phyloP scores from a whole-genome alignment of 768 basidiomycete genomes.

The Ramaria sp. region DNA sequence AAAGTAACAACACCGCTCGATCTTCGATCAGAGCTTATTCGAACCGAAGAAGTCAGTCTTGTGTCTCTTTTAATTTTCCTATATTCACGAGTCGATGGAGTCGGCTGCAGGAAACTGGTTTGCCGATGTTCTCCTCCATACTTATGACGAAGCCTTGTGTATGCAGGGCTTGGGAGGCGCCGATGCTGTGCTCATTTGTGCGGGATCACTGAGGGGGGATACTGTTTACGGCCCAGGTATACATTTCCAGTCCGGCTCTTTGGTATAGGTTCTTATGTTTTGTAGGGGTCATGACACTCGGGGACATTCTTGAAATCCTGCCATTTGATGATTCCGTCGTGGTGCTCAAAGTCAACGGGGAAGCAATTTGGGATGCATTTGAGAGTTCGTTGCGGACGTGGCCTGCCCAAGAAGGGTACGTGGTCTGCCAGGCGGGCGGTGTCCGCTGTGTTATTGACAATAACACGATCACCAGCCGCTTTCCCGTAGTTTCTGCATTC shows the following conservation, averaged over 20 bases:
- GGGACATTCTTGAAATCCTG: constrained; percentile 80
- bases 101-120: constrained; percentile 73
- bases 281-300: constrained; percentile 64
- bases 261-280: neutral
- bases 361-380: constrained; percentile 67
- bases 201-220: constrained; percentile 81
- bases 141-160: constrained; percentile 64
- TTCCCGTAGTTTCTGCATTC: constrained; percentile 80
- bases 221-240: constrained; percentile 73
- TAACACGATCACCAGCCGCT: constrained; percentile 44
- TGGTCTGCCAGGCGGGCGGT: neutral
- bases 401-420: constrained; percentile 84
- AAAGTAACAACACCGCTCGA: constrained; percentile 58
- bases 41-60: constrained; percentile 54
- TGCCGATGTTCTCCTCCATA: constrained; percentile 72
- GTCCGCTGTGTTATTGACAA: neutral
- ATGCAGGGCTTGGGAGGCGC: constrained; percentile 47
- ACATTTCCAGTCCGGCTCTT: constrained; percentile 4
- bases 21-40: constrained; percentile 62
- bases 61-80: neutral
- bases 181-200: constrained; percentile 73
- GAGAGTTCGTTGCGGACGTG: constrained; percentile 66
- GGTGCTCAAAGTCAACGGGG: constrained; percentile 71
- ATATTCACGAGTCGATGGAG: constrained; percentile 23
- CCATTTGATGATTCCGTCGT: constrained; percentile 83